Conservation (phyloP, 1,284 basidiomycete species). For the Cutaneotrichosporon mucoides region DNA sequence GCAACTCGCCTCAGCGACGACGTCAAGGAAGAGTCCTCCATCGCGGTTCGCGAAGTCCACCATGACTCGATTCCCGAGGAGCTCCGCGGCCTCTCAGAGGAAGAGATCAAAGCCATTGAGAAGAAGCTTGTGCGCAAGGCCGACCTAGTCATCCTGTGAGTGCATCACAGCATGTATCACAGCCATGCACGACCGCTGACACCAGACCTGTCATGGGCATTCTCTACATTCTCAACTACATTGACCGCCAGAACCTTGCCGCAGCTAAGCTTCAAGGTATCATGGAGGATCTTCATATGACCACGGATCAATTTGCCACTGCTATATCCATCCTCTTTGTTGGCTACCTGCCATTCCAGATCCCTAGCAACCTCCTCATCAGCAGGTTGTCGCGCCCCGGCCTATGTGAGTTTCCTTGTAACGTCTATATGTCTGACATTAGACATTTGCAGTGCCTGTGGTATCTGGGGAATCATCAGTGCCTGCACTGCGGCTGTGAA, state of each 20-base stretch:
- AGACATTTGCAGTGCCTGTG: constrained; percentile 21
- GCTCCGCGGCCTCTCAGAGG: constrained; percentile 25
- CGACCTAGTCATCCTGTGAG: constrained; percentile 23
- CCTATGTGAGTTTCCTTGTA: constrained; percentile 18
- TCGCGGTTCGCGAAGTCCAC: too few species aligned
- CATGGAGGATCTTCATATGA: constrained; percentile 31
- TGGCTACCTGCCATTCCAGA: constrained; percentile 18
- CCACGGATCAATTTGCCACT: constrained; percentile 36
- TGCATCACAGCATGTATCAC: too few species aligned
- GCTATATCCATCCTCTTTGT: constrained; percentile 47
- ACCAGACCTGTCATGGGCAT: constrained; percentile 5
- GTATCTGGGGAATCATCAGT: constrained; percentile 34
- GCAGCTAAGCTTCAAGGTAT: constrained; percentile 39
- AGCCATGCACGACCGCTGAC: neutral
- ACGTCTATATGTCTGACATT: too few species aligned
- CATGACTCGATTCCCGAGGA: neutral
- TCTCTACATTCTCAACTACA: constrained; percentile 12
- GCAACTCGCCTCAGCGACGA: too few species aligned
- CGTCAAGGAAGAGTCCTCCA: too few species aligned
- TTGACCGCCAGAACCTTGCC: constrained; percentile 20
- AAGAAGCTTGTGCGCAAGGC: constrained; percentile 22
- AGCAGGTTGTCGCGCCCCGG: constrained; percentile 29
- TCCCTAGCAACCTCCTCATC: constrained; percentile 21
- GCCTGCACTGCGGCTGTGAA: constrained; percentile 24
- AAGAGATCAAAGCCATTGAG: constrained; percentile 31